Base-by-base conservation (phyloP, 2,329 filamentous ascomycete species). In the Cryphonectria nitschkei region DNA sequence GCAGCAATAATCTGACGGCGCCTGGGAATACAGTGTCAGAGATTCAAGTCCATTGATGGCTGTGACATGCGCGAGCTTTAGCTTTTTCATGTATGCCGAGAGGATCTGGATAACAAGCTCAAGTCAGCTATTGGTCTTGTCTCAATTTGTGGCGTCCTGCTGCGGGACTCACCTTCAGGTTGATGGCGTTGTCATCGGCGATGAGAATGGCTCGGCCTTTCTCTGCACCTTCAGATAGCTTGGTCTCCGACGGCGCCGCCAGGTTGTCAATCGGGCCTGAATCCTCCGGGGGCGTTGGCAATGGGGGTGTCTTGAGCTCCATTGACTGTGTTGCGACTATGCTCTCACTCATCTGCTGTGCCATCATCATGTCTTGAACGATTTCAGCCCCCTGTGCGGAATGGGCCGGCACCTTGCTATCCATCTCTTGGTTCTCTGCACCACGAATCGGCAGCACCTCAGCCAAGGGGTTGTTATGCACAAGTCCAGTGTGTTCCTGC, bases 111-210 rank as follows among this genome's bases (percentile, higher is more conserved):
- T 0, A 5, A 13, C 3, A 19, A 26, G 1, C 1, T 32, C 16
- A 3, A 3, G 67, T 67, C 37, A 63, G 64, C 50, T 11, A 50
- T 34, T 3, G 2, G 11, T 46, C 22, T 7, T 34, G 16, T 34
- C 16, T 34, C 2, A 14, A 37, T n/a, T 6, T 29, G 41, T n/a
- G 46, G 7, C 8, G 6, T 26, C 26, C 9, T 16, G 26, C 19
- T 6, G 9, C 7, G 11, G 9, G 16, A 32, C 62, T 61, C 34
- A 76, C 76, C 73, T 74, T 73, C 0, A 82, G 69, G 58, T 84
- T 84, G 70, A 84, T 82, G 2, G 74, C 71, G 67, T 83, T 83
- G 68, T 83, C 82, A 34, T 84, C 81, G 0, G 83, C 82, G 0
- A 84, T 76, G 0, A 84, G 75, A 7, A 82, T 70, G 16, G 68